Percentiles rank a stretch among this genome's conserved stretches.
phyloP scores from a whole-genome alignment of 176 grass and related monocot species.

The Carex cristatella region DNA sequence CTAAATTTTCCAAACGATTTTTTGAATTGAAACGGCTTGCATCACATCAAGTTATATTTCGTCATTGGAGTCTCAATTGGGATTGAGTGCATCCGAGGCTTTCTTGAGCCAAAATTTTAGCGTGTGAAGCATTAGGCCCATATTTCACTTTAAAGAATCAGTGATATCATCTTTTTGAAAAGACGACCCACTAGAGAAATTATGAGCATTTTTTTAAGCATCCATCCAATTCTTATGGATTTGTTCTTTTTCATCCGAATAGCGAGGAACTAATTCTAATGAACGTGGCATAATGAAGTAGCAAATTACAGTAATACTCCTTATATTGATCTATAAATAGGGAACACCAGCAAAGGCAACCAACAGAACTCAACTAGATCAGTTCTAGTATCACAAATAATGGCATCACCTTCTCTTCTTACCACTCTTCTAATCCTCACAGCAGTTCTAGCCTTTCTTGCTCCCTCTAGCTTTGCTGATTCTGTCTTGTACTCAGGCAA shows the following conservation, averaged over 20 bases:
- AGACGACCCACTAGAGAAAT: too few species aligned
- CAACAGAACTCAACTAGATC: neutral
- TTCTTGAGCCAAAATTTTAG: neutral
- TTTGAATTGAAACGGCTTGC: neutral
- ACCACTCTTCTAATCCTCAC: neutral
- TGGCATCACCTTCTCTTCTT: slow-evolving; percentile 13
- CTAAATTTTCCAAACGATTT: neutral
- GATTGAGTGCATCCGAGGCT: neutral
- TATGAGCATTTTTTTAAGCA: too few species aligned
- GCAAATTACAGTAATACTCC: neutral
- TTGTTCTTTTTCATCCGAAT: too few species aligned
- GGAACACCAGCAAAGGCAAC: too few species aligned
- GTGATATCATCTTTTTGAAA: too few species aligned
- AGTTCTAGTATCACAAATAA: neutral
- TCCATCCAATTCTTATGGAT: too few species aligned
- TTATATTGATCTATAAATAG: too few species aligned
- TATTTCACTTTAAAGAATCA: neutral
- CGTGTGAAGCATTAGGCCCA: too few species aligned
- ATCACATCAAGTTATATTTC: neutral
- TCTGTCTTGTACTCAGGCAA: neutral
- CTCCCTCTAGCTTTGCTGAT: neutral
- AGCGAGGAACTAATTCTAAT: neutral
- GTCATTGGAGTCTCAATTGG: neutral
- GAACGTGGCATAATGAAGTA: neutral
- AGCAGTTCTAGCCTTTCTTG: neutral